phyloP scores from a whole-genome alignment of 495 filamentous ascomycete genomes.

The Immersiella caudata region DNA sequence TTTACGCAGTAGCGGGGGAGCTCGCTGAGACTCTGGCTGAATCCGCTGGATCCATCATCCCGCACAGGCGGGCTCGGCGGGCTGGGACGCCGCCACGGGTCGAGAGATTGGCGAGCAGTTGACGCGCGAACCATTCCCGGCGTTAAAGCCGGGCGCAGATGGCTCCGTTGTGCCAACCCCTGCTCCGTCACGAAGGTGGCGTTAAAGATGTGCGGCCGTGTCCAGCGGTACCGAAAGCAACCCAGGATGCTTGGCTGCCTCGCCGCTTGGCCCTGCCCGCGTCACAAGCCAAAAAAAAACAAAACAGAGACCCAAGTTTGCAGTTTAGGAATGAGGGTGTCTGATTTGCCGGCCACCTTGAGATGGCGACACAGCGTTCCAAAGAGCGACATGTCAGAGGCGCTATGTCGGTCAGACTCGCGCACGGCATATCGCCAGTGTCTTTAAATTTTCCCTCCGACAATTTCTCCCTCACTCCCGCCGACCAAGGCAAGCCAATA shows the following conservation, averaged over 20 bases:
- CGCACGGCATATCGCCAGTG: neutral
- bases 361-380: neutral
- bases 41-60: slow-evolving; percentile 18
- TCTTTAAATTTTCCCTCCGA: slow-evolving; percentile 10
- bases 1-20: neutral
- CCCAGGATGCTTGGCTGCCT: neutral
- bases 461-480: slow-evolving; percentile 9
- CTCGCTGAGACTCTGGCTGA: slow-evolving; percentile 26
- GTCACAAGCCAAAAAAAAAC: neutral
- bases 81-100: neutral
- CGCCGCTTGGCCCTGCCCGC: neutral
- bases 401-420: slow-evolving; percentile 32
- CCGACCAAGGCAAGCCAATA: neutral
- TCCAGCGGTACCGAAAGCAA: slow-evolving; percentile 21
- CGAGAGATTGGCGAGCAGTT: slow-evolving; percentile 20
- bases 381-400: slow-evolving; percentile 19
- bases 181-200: slow-evolving; percentile 22
- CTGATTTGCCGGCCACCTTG: slow-evolving; percentile 1
- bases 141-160: slow-evolving; percentile 31
- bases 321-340: neutral
- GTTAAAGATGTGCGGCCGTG: slow-evolving; percentile 21
- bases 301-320: neutral
- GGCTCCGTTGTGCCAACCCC: slow-evolving; percentile 16
- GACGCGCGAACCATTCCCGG: slow-evolving; percentile 26
- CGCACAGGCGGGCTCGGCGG: slow-evolving; percentile 10